These are phyloP conservation scores for Alectoria sarmentosa DNA, from an alignment of 495 filamentous ascomycete genomes.

Conservation along the genomic window DNA sequence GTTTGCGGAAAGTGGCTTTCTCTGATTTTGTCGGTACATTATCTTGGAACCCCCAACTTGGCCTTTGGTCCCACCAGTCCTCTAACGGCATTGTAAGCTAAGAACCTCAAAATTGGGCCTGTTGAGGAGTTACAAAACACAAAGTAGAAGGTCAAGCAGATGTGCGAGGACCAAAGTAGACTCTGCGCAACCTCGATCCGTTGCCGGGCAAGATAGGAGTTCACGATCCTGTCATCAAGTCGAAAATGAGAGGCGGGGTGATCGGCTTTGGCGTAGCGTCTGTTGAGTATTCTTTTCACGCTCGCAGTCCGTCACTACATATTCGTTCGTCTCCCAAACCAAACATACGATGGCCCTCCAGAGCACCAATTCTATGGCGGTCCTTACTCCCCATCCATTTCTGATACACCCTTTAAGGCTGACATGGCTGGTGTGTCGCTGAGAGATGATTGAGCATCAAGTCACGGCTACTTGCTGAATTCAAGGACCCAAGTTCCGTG, in stretches of 20 bases:
- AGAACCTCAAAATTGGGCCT: background rate
- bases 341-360: background rate
- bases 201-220: background rate
- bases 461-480: background rate
- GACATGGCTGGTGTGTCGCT: background rate
- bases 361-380: background rate
- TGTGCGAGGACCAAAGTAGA: too few species aligned
- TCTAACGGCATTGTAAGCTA: too few species aligned
- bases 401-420: background rate
- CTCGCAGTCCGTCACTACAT: background rate
- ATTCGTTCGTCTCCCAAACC: background rate
- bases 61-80: too few species aligned
- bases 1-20: background rate
- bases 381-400: background rate
- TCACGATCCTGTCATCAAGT: background rate
- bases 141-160: too few species aligned
- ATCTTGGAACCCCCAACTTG: too few species aligned
- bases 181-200: background rate
- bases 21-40: too few species aligned
- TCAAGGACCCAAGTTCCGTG: background rate
- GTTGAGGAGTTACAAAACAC: background rate
- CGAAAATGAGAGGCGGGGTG: too few species aligned
- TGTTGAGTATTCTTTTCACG: background rate
- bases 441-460: background rate
- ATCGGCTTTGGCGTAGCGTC: background rate